Percentiles rank a stretch among this genome's conserved stretches.
phyloP scores from a whole-genome alignment of 2,329 filamentous ascomycete species.

The Torrubiellomyces zombiae region DNA sequence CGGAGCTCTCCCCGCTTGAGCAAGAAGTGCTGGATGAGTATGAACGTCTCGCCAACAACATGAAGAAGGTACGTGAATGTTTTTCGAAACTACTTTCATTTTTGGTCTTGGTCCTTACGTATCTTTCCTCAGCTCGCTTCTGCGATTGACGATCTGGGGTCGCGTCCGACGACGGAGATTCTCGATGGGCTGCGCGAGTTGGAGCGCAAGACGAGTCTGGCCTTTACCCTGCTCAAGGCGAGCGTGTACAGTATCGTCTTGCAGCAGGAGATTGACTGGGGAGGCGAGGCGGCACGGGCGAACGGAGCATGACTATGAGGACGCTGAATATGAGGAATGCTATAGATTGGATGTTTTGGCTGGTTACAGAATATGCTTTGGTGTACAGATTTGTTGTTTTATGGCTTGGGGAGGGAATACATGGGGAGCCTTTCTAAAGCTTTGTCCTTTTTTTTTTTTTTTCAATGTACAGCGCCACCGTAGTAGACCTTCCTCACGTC shows the following conservation, averaged over 20 bases:
- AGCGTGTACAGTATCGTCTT: slow-evolving; percentile 97
- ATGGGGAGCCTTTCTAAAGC: too few species aligned
- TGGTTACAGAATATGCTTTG: too few species aligned
- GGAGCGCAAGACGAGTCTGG: slow-evolving; percentile 85
- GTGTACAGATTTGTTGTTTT: too few species aligned
- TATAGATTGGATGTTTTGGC: too few species aligned
- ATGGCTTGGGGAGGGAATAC: too few species aligned
- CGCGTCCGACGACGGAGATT: slow-evolving; percentile 62
- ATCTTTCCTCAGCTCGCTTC: slow-evolving; percentile 42
- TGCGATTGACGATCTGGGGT: slow-evolving; percentile 45
- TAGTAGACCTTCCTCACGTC: slow-evolving; percentile 97
- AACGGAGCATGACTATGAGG: too few species aligned
- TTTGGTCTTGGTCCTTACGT: too few species aligned
- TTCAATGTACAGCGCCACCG: slow-evolving; percentile 53
- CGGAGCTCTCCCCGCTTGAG: slow-evolving; percentile 62
- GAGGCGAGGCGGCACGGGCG: slow-evolving; percentile 32
- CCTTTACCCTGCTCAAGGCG: slow-evolving; percentile 91
- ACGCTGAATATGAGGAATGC: too few species aligned
- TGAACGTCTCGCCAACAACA: slow-evolving; percentile 67
- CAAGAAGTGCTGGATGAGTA: slow-evolving; percentile 95
- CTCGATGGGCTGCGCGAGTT: slow-evolving; percentile 73
- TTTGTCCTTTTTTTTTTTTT: too few species aligned
- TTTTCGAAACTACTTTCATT: too few species aligned
- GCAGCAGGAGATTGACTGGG: slow-evolving; percentile 86
- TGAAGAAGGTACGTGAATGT: slow-evolving; percentile 64